phyloP scores from a whole-genome alignment of 371 early-diverging fungal species.

The Mortierella sp. region DNA sequence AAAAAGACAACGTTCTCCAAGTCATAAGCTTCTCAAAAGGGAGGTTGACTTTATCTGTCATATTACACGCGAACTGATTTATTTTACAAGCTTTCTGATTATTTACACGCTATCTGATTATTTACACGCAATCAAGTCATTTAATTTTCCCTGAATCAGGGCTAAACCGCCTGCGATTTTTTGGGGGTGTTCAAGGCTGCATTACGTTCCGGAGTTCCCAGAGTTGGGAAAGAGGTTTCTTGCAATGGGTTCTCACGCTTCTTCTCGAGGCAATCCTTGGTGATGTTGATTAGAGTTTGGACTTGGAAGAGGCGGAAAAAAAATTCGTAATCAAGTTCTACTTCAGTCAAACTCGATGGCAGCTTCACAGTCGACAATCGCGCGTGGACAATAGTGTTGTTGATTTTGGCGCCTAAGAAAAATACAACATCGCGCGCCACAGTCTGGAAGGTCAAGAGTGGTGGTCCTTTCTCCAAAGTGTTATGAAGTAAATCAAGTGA shows the following conservation, averaged over 20 bases:
- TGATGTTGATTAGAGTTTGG: conserved; percentile 19
- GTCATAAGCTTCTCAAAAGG: too few species aligned
- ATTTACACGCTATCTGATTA: too few species aligned
- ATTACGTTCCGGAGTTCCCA: conserved; percentile 24
- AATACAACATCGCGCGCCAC: conserved; percentile 14
- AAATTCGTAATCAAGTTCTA: conserved; percentile 12
- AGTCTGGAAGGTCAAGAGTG: conserved; percentile 17
- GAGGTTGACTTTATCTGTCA: too few species aligned
- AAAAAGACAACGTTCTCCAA: too few species aligned
- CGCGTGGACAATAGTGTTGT: conserved; percentile 16
- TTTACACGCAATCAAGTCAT: too few species aligned
- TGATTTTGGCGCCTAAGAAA: conserved; percentile 16
- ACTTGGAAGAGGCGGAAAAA: conserved; percentile 24
- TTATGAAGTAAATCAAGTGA: conserved; percentile 6
- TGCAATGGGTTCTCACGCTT: conserved; percentile 18
- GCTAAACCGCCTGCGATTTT: too few species aligned
- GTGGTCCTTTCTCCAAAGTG: conserved; percentile 13
- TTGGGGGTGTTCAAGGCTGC: conserved; percentile 15
- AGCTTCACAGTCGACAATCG: conserved; percentile 11
- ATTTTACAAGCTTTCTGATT: too few species aligned
- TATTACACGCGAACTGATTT: too few species aligned
- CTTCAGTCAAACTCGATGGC: conserved; percentile 18
- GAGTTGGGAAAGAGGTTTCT: conserved; percentile 15
- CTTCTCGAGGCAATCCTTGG: conserved; percentile 24
- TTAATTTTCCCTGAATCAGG: too few species aligned